Evolutionary conservation across 805 yeast species (phyloP).

Genomic region (Candida koratica): DNA sequence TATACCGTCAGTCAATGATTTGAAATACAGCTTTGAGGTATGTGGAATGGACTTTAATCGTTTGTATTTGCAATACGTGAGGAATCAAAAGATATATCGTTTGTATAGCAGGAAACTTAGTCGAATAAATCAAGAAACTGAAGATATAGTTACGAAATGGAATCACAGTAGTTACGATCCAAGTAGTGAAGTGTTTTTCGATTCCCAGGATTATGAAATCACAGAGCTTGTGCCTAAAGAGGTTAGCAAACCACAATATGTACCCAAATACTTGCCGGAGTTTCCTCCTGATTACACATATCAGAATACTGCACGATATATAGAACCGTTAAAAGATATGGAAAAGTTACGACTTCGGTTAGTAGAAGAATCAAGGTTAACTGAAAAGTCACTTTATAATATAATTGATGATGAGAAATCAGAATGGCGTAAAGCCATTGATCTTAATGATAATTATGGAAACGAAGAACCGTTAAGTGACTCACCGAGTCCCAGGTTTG

Average conservation of each 20-base stretch:
- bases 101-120: conserved; percentile 12
- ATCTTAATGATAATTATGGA: conserved; percentile 4
- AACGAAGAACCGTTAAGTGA: conserved; percentile 11
- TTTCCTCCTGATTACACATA: conserved; percentile 95
- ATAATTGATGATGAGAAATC: conserved; percentile 43
- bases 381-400: conserved; percentile 71
- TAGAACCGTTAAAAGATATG: conserved; percentile 63
- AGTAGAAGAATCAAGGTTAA: conserved; percentile 75
- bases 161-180: conserved; percentile 18
- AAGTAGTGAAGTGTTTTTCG: conserved; percentile 52
- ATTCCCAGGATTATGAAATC: conserved; percentile 47
- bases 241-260: conserved; percentile 35
- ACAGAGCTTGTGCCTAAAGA: conserved; percentile 55
- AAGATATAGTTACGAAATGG: conserved; percentile 13
- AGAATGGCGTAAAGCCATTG: conserved; percentile 6
- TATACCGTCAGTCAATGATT: conserved; percentile 50
- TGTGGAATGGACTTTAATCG: conserved; percentile 39
- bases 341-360: conserved; percentile 64
- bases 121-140: conserved; percentile 13
- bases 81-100: conserved; percentile 14
- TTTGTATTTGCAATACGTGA: conserved; percentile 32
- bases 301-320: conserved; percentile 67
- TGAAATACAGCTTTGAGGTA: conserved; percentile 41
- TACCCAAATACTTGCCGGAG: conserved; percentile 78
- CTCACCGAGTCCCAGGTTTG: conserved; percentile 13